Percentiles rank a stretch among this genome's conserved stretches.
These are phyloP conservation scores for Neurospora terricola DNA, from an alignment of 495 filamentous ascomycete genomes.

Conservation along the genomic window DNA sequence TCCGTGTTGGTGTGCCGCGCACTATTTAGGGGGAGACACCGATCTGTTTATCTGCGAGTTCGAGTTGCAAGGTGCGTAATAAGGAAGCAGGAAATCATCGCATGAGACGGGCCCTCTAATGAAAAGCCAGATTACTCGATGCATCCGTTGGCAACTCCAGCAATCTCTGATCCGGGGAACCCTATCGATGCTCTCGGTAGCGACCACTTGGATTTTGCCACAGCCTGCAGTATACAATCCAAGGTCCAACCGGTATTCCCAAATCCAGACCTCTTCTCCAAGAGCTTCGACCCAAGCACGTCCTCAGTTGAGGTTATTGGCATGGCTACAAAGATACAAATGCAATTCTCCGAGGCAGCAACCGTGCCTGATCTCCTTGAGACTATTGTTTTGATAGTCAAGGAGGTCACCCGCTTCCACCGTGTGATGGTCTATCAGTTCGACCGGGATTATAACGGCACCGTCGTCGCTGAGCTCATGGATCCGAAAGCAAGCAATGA, in stretches of 20 bases:
- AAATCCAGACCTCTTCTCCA: neutral
- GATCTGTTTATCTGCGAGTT: conserved; percentile 19
- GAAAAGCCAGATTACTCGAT: conserved; percentile 5
- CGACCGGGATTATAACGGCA: conserved; percentile 16
- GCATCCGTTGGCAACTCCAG: conserved; percentile 8
- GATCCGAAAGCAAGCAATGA: conserved; percentile 13
- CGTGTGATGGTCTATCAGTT: conserved; percentile 19
- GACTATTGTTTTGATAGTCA: conserved; percentile 11
- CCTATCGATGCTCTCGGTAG: conserved; percentile 16
- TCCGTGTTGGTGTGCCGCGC: conserved; percentile 18
- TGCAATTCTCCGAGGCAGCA: conserved; percentile 9
- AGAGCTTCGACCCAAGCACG: conserved; percentile 1
- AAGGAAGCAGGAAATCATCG: neutral
- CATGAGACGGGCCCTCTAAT: neutral
- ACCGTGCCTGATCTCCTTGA: conserved; percentile 10
- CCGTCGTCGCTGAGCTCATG: conserved; percentile 17
- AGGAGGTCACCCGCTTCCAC: conserved; percentile 13
- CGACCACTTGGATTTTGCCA: conserved; percentile 16
- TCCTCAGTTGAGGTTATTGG: conserved; percentile 12
- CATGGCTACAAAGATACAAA: conserved; percentile 15
- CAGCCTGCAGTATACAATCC: conserved; percentile 14
- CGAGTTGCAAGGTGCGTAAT: conserved; percentile 9
- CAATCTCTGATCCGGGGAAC: neutral
- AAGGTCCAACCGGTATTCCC: conserved; percentile 11
- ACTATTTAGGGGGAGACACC: conserved; percentile 9